Base-by-base conservation (phyloP, 768 basidiomycete species). In the Piloderma croceum region DNA sequence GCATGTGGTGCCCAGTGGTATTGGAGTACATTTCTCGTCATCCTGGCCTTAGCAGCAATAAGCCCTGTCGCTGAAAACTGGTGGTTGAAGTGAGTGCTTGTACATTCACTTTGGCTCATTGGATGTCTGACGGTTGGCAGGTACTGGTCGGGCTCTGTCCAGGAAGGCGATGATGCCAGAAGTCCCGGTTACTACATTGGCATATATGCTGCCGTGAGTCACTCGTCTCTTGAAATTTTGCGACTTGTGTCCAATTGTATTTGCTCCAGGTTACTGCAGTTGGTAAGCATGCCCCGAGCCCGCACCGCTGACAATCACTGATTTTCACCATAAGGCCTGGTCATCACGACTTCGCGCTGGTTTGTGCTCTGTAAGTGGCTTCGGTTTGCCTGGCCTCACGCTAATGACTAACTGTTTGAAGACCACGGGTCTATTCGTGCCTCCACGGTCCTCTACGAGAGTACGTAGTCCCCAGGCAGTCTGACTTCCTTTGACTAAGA, bases 391-490 rank as follows among this genome's bases (percentile, higher is more conserved):
- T 34, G 19, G 15, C 11, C 34, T 42, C 15, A 25, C 4, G 20
- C 15, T 39, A 31, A 34, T 54, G 12, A 53, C 29, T 41, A 24
- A 39, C 22, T 34, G 2, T 29, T 52, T 31, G 36, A 53, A 70
- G 79, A 92, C 59, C 65, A 62, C 17, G 91, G 91, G 11, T 84
- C 85, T n/a, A 82, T 94, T 45, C 76, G 75, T 42, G 89, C 90
- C 3, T 90, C 88, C 2, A 72, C 68, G 3, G 75, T 83, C 13
- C 68, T 93, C 11, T 90, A 94, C 62, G 69, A 86, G 55, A 66
- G 82, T 82, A 45, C 32, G 57, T 43, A 23, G 46, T n/a, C n/a
- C n/a, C n/a, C n/a, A n/a, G n/a, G n/a, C n/a, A 23, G 42, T n/a
- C 18, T 38, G 17, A 5, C 20, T 10, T 6, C 15, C 5, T 5